Base-by-base conservation (phyloP, 176 grass and related monocot species). In the Ensete ventricosum region DNA sequence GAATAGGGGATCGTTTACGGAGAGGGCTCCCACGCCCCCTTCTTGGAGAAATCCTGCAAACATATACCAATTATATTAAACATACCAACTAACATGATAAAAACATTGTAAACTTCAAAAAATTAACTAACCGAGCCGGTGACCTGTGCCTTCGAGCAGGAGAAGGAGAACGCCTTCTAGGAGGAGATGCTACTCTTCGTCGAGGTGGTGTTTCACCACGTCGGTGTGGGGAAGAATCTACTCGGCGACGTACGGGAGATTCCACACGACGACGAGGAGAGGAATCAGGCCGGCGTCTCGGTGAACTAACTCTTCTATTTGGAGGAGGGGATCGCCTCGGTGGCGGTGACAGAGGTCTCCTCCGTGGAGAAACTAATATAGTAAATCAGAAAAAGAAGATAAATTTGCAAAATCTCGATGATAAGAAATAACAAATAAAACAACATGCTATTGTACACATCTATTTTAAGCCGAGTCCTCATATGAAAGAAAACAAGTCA, bases 101-200 rank as follows among this genome's bases (percentile, higher is more conserved):
- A 43, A 43, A 55, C 1, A 69, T 24, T 53, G 17, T 76, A 58
- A 76, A 76, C 13, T 48, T 7, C 23, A 27, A 3, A 76, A 55
- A 60, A 82, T 24, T 12, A 34, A 53, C 81, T 91, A 73, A 94
- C 95, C 86, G 74, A 23, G 81, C 55, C 27, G 90, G 95, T 77
- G 95, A 91, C 52, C 95, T 87, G 80, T 86, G 79, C 82, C 95
- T 90, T 79, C 95, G 84, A 81, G 82, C 87, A n/a, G 90, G 88
- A 7, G 92, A 91, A 79, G 86, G 95, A 79, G 95, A 94, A 52
- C 81, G 88, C 53, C 90, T 99, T 84, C 95, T 91, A 74, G 74
- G 34, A 43, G 34, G 95, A 82, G 95, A 94, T 80, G 76, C 75
- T 55, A 80, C 72, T 62, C 88, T 91, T 53, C 88, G 65, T 7